Conservation (phyloP, 257 asterid genomes). For the Osmanthus fragrans region DNA sequence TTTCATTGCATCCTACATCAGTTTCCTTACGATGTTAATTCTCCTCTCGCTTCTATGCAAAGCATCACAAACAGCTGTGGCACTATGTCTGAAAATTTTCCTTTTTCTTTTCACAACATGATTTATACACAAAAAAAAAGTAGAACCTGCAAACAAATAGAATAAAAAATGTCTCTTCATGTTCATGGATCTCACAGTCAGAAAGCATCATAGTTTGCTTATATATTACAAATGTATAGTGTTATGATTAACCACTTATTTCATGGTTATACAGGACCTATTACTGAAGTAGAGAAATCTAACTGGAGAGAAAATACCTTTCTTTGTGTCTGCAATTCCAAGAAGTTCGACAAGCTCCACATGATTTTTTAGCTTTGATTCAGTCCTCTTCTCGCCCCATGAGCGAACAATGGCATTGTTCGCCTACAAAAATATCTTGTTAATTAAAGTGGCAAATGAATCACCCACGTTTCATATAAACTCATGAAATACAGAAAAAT, state of each 20-base stretch:
- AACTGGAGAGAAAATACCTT: slow-evolving; percentile 40
- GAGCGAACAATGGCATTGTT: slow-evolving; percentile 65
- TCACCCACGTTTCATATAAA: background rate
- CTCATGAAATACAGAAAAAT: slow-evolving; percentile 7
- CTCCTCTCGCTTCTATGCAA: background rate
- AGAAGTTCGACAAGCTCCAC: slow-evolving; percentile 97
- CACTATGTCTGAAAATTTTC: background rate
- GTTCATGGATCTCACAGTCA: background rate
- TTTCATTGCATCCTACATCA: no score
- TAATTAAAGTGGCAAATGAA: background rate
- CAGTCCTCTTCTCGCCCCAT: slow-evolving; percentile 83
- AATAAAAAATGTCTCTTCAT: background rate
- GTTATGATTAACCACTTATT: slow-evolving; percentile 2
- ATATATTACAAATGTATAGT: background rate
- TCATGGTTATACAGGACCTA: background rate
- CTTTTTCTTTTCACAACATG: background rate
- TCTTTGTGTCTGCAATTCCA: slow-evolving; percentile 76
- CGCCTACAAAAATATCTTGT: slow-evolving; percentile 45
- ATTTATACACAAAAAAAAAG: background rate
- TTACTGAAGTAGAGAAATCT: background rate
- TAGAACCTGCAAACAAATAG: background rate
- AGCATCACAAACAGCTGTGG: background rate
- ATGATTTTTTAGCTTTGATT: slow-evolving; percentile 76
- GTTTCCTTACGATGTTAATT: background rate
- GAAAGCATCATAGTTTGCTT: background rate